phyloP scores from a whole-genome alignment of 2,329 filamentous ascomycete genomes.

The Claviceps maximensis region DNA sequence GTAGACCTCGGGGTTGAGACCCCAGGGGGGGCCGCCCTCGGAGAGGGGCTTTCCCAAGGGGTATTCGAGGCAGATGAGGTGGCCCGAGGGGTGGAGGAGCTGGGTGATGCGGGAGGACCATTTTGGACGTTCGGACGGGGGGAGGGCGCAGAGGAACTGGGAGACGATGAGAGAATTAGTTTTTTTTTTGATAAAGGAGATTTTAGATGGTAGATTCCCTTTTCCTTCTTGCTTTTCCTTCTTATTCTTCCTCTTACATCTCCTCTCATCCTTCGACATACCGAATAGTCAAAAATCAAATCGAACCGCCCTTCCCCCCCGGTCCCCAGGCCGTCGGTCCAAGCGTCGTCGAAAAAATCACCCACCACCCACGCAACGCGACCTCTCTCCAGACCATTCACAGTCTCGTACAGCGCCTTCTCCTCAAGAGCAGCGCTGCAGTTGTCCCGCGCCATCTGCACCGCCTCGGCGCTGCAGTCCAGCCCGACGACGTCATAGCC shows the following conservation, averaged over 20 bases:
- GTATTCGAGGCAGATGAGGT: slow-evolving; percentile 59
- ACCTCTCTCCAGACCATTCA: slow-evolving; percentile 31
- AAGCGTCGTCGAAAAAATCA: slow-evolving; percentile 54
- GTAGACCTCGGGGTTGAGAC: slow-evolving; percentile 56
- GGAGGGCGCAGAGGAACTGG: slow-evolving; percentile 50
- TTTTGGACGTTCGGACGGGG: slow-evolving; percentile 33
- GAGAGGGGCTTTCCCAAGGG: slow-evolving; percentile 57
- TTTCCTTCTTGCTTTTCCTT: neutral
- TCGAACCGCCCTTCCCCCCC: slow-evolving; percentile 43
- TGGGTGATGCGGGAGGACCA: slow-evolving; percentile 41
- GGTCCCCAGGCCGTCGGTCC: slow-evolving; percentile 30
- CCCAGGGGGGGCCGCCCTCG: slow-evolving; percentile 59
- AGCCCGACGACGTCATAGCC: slow-evolving; percentile 70
- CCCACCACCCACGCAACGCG: slow-evolving; percentile 41
- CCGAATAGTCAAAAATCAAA: slow-evolving; percentile 51
- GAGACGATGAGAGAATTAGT: too few species aligned
- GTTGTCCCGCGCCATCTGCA: slow-evolving; percentile 33
- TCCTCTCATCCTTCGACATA: slow-evolving; percentile 17
- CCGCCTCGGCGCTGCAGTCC: slow-evolving; percentile 44
- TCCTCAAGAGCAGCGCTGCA: slow-evolving; percentile 24
- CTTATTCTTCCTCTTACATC: neutral
- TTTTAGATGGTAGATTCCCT: neutral
- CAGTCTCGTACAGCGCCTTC: slow-evolving; percentile 28
- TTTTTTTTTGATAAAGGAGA: neutral
- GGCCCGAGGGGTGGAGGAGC: slow-evolving; percentile 35